A percentile compares a stretch with the other conserved stretches of the same genome.
Conservation (phyloP, 768 basidiomycete genomes). For the Lentinula guzmanii region DNA sequence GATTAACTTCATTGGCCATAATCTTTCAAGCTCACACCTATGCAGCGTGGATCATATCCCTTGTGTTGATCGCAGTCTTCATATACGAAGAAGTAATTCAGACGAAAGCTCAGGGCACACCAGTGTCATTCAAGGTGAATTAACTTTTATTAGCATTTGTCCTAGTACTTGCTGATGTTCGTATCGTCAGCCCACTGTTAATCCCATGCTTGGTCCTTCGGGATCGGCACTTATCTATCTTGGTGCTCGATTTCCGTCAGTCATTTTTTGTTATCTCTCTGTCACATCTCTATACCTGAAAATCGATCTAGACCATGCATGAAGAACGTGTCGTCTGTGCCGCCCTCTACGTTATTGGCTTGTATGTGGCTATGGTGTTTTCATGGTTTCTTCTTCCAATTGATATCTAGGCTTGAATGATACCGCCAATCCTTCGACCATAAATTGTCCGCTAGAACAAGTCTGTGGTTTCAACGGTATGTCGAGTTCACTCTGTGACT, state of each 20-base stretch:
- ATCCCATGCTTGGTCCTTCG: conserved; percentile 90
- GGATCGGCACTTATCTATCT: conserved; percentile 76
- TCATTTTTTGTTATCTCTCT: not conserved
- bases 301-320: conserved; percentile 43
- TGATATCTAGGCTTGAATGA: conserved; percentile 63
- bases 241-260: conserved; percentile 78
- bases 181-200: conserved; percentile 63
- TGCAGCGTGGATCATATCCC: conserved; percentile 58
- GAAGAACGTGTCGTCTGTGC: conserved; percentile 59
- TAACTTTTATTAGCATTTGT: not conserved
- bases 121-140: conserved; percentile 77
- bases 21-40: not conserved
- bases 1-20: not conserved
- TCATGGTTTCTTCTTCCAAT: not conserved
- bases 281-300: not conserved
- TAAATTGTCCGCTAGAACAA: conserved; percentile 68
- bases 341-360: conserved; percentile 46
- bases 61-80: conserved; percentile 65
- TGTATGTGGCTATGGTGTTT: conserved; percentile 36
- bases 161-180: not conserved
- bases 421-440: conserved; percentile 70
- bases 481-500: conserved; percentile 16
- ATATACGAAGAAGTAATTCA: conserved; percentile 86
- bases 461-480: conserved; percentile 87
- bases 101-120: conserved; percentile 66